Evolutionary conservation across 371 early-diverging fungal genomes (phyloP).

Genomic region (Mortierella sp.): DNA sequence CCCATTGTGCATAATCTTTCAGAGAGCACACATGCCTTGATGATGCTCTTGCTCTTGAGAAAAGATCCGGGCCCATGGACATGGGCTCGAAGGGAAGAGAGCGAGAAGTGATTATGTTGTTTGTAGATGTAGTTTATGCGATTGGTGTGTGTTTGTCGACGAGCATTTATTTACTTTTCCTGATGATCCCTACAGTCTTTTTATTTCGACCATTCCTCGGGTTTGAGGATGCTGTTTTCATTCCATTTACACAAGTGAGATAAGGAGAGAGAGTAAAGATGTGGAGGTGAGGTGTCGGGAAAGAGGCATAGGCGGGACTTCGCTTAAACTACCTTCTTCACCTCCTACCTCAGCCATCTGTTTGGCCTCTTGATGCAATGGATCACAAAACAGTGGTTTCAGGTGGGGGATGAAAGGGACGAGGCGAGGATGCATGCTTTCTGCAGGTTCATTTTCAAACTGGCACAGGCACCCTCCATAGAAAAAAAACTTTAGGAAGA

Average conservation of each 20-base stretch:
- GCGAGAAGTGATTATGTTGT: not conserved
- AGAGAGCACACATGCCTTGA: not conserved
- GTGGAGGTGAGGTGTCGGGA: not conserved
- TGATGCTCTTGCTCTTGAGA: not conserved
- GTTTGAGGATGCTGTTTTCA: not conserved
- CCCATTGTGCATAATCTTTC: slow-evolving; percentile 1
- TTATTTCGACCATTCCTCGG: not conserved
- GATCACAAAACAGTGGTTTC: not conserved
- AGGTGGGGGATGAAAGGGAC: not conserved
- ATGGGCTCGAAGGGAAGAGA: not conserved
- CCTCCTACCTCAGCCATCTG: not conserved
- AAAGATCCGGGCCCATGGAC: slow-evolving; percentile 6
- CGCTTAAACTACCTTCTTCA: not conserved
- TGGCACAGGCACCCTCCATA: no score
- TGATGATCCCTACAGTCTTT: not conserved
- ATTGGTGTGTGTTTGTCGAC: not conserved
- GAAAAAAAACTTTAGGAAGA: not conserved
- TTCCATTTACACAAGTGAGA: not conserved
- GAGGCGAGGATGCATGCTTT: not conserved
- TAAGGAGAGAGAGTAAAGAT: not conserved
- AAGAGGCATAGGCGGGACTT: not conserved
- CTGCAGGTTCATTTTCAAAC: not conserved
- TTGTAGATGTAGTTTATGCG: slow-evolving; percentile 4
- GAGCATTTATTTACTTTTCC: not conserved
- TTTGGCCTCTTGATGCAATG: not conserved